A percentile compares a stretch with the other conserved stretches of the same genome.
Conservation (phyloP, 495 filamentous ascomycete genomes). For the Lindgomyces ingoldianus region DNA sequence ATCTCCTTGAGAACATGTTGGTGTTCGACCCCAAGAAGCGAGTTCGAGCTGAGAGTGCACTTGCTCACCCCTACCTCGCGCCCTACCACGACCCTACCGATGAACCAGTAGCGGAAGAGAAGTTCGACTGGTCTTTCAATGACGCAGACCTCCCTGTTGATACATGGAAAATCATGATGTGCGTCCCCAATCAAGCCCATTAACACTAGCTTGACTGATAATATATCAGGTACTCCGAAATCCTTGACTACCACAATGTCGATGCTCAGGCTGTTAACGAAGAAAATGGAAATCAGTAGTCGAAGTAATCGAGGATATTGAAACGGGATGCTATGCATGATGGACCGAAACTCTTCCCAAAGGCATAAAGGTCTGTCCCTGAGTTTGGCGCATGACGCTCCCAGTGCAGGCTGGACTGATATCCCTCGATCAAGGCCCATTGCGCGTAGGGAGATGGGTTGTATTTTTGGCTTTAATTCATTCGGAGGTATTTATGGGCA, state of each 20-base stretch:
- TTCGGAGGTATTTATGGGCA: slow-evolving; percentile 4
- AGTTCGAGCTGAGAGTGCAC: slow-evolving; percentile 77
- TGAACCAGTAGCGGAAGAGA: slow-evolving; percentile 93
- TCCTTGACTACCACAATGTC: slow-evolving; percentile 97
- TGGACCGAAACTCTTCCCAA: not conserved
- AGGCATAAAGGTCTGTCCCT: not conserved
- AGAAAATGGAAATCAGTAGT: slow-evolving; percentile 32
- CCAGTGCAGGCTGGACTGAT: not conserved
- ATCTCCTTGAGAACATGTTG: slow-evolving; percentile 93
- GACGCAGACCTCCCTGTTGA: slow-evolving; percentile 96
- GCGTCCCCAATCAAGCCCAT: slow-evolving; percentile 42
- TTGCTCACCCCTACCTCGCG: slow-evolving; percentile 89
- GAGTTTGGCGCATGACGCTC: not conserved
- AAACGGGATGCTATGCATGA: not conserved
- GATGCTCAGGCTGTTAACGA: slow-evolving; percentile 50
- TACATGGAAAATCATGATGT: slow-evolving; percentile 99
- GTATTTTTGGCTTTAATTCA: slow-evolving; percentile 5
- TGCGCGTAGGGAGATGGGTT: slow-evolving; percentile 5
- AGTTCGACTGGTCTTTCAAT: slow-evolving; percentile 99
- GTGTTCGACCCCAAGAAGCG: slow-evolving; percentile 95
- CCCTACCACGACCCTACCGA: slow-evolving; percentile 97
- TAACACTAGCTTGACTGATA: slow-evolving; percentile 15
- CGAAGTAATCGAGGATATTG: not conserved
- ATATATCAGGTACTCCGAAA: slow-evolving; percentile 88
- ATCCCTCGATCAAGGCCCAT: not conserved